A percentile compares a stretch with the other conserved stretches of the same genome.
Evolutionary conservation across 768 basidiomycete species (phyloP).

Genomic region (Boletus vermiculosoides): DNA sequence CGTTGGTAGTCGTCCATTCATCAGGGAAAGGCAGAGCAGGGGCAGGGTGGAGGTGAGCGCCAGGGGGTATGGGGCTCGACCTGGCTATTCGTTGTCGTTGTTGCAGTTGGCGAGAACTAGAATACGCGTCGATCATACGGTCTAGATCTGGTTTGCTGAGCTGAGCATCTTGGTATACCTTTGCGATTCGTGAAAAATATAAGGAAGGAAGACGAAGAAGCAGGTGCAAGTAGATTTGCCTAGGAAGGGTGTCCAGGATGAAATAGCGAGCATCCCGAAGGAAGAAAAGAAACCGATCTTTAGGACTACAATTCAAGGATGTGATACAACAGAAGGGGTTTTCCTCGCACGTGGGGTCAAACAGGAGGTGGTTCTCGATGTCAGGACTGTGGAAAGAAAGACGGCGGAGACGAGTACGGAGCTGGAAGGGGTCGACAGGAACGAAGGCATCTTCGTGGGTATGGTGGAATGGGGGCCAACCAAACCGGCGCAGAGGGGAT

Average conservation of each 20-base stretch:
- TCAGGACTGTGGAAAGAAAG: slow-evolving; percentile 26
- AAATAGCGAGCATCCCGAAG: slow-evolving; percentile 26
- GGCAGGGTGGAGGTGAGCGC: slow-evolving; percentile 18
- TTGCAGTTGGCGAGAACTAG: slow-evolving; percentile 13
- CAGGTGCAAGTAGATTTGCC: slow-evolving; percentile 43
- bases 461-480: slow-evolving; percentile 53
- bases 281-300: slow-evolving; percentile 15
- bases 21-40: slow-evolving; percentile 47
- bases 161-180: slow-evolving; percentile 75
- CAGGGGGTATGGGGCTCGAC: slow-evolving; percentile 32
- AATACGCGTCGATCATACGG: slow-evolving; percentile 43
- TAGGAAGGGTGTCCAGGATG: slow-evolving; percentile 38
- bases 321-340: slow-evolving; percentile 24
- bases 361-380: slow-evolving; percentile 10
- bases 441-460: slow-evolving; percentile 54
- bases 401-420: slow-evolving; percentile 22
- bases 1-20: slow-evolving; percentile 49
- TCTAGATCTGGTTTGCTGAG: slow-evolving; percentile 72
- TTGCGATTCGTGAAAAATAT: slow-evolving; percentile 77
- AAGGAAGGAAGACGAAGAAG: slow-evolving; percentile 73
- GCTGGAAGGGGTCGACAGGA: slow-evolving; percentile 53
- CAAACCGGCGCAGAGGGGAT: slow-evolving; percentile 61
- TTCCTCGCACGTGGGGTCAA: slow-evolving; percentile 27
- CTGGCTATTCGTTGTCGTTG: slow-evolving; percentile 11
- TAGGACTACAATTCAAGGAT: slow-evolving; percentile 10